Evolutionary conservation across 2,329 filamentous ascomycete species (phyloP), one percentile per base, ranked within the genome.

Genomic region (Penicillium verrucosum): DNA sequence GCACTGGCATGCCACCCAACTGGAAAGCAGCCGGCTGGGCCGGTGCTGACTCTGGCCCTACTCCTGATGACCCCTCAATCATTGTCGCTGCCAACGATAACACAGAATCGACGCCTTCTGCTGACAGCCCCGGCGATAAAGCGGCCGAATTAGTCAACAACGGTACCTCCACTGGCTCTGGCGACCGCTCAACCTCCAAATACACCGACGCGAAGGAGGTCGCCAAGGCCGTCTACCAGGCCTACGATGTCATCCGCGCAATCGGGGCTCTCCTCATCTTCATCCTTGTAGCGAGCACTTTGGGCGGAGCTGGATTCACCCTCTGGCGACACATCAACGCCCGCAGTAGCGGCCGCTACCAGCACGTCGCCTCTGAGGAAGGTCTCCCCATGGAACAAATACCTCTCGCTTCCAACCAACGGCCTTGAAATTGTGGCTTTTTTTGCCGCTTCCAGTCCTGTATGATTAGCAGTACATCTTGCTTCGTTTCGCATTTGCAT

Each of bases 1-100:
- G 67, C 30, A 71, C 63, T 29, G 49, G 57, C 8, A 64, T 62
- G 3, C 70, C 69, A 1, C 47, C 43, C 18, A 65, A 72, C 54
- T 73, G 70, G 70, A 58, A 62, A 18, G 60, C 66, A n/a, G 69
- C 63, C 8, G 70, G 70, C 6, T 73, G 70, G 57, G 58, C 58
- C 8, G 64, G 65, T n/a, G 56, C 57, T 10, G 34, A 30, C 1
- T 51, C 51, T 1, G 57, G 54, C 27, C 70, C 70, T 14, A 58
- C 54, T 5, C 65, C 70, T 1, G 65, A 70, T 43, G 66, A 73
- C 48, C 70, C 70, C 2, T 60, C 66, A 0, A 54, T 66, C 38
- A 58, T 67, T 36, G 59, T 60, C 10, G 54, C 60, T 2, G 54
- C 48, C 18, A 62, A 65, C 40, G 56, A 61, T 4, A 60, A 63